Percentiles rank a stretch among this genome's conserved stretches.
phyloP scores from a whole-genome alignment of 345 rosid species.

The Salix udensis region DNA sequence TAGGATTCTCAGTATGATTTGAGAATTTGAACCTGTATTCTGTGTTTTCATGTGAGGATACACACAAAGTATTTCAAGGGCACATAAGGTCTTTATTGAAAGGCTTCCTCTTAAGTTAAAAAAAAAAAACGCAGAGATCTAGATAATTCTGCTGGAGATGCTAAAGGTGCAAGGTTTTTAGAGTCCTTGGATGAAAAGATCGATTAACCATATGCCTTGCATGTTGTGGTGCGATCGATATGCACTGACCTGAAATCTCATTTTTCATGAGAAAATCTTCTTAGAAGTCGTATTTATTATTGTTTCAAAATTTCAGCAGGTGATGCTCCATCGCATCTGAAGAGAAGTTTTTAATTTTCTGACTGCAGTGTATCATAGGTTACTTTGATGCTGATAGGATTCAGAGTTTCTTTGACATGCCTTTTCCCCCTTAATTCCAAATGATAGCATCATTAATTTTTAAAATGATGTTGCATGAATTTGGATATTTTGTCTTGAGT shows the following conservation, averaged over 20 bases:
- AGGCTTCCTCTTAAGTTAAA: neutral
- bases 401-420: neutral
- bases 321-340: neutral
- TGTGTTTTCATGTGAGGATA: neutral
- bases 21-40: neutral
- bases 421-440: neutral
- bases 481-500: neutral
- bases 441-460: neutral
- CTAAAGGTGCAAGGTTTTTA: neutral
- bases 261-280: neutral
- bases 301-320: neutral
- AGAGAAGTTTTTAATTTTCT: neutral
- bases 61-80: neutral
- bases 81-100: neutral
- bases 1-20: neutral
- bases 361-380: neutral
- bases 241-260: neutral
- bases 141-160: neutral
- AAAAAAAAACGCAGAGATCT: neutral
- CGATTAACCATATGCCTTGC: neutral
- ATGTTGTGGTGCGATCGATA: neutral
- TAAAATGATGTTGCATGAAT: neutral
- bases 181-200: neutral
- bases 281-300: neutral
- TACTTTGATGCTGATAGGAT: neutral